phyloP scores from a whole-genome alignment of 768 basidiomycete species.

The Amanita pseudoporphyria region DNA sequence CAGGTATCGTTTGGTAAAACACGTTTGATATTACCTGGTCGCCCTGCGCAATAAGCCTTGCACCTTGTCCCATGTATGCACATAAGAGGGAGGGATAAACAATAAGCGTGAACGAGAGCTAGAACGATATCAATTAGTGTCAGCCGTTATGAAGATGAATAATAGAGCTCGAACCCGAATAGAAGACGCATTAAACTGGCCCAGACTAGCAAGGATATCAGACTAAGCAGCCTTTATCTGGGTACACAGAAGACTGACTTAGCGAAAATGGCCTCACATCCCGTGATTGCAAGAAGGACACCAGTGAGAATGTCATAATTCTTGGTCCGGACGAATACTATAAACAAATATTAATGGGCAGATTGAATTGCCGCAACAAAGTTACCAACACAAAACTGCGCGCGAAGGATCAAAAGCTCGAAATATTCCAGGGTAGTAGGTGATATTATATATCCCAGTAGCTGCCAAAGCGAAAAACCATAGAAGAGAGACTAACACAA shows the following conservation, averaged over 20 bases:
- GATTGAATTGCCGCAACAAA: conserved; percentile 29
- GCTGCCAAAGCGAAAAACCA: conserved; percentile 46
- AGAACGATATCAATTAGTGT: conserved; percentile 21
- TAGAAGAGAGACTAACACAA: conserved; percentile 34
- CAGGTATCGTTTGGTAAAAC: conserved; percentile 61
- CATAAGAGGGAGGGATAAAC: conserved; percentile 54
- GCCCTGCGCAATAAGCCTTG: conserved; percentile 44
- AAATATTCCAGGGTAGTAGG: conserved; percentile 45
- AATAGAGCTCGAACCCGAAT: conserved; percentile 32
- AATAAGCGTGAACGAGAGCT: conserved; percentile 42
- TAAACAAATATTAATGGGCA: background rate
- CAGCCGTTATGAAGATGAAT: background rate
- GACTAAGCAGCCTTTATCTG: background rate
- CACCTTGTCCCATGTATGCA: conserved; percentile 66
- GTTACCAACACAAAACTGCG: conserved; percentile 44
- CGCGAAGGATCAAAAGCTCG: conserved; percentile 61
- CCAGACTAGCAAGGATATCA: conserved; percentile 31
- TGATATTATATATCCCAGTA: conserved; percentile 52
- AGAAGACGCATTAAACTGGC: conserved; percentile 54
- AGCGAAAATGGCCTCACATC: conserved; percentile 60
- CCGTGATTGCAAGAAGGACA: conserved; percentile 56
- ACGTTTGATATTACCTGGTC: conserved; percentile 40
- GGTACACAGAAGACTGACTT: conserved; percentile 30
- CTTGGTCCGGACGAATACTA: conserved; percentile 57
- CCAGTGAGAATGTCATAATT: too few species aligned